Evolutionary conservation across 2,329 filamentous ascomycete species (phyloP).

Genomic region (Clathrospora elynae): DNA sequence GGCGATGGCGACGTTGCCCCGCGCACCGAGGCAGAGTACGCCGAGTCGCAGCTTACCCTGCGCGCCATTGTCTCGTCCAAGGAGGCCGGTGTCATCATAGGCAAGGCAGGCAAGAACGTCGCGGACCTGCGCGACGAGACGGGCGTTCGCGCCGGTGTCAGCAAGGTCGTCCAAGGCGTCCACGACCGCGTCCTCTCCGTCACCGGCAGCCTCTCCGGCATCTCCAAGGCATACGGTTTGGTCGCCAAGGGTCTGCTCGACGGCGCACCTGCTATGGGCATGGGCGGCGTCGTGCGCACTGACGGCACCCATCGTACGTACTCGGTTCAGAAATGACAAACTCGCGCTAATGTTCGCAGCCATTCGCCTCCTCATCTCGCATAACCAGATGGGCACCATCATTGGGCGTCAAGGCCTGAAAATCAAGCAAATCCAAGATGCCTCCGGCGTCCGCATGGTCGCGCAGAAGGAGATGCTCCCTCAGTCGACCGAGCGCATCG

Average conservation of each 20-base stretch:
- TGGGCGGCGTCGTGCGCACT: slow-evolving; percentile 82
- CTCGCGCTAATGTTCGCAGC: slow-evolving; percentile 60
- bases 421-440: slow-evolving; percentile 99
- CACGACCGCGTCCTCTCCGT: slow-evolving; percentile 97
- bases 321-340: not conserved
- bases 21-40: slow-evolving; percentile 97
- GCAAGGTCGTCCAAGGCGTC: slow-evolving; percentile 97
- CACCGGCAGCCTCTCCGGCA: slow-evolving; percentile 84
- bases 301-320: slow-evolving; percentile 93
- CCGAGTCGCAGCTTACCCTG: slow-evolving; percentile 86
- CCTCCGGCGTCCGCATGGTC: slow-evolving; percentile 96
- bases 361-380: slow-evolving; percentile 96
- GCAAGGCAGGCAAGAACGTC: slow-evolving; percentile 98
- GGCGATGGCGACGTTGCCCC: slow-evolving; percentile 71
- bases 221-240: slow-evolving; percentile 89
- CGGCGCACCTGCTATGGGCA: slow-evolving; percentile 91
- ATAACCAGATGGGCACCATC: slow-evolving; percentile 99
- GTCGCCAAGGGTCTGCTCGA: slow-evolving; percentile 91
- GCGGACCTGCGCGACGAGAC: slow-evolving; percentile 96
- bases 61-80: slow-evolving; percentile 98
- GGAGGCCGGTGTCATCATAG: slow-evolving; percentile 98
- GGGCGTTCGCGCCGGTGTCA: slow-evolving; percentile 95
- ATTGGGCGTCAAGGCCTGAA: slow-evolving; percentile 95
- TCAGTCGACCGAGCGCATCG: slow-evolving; percentile 96
- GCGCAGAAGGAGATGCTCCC: slow-evolving; percentile 99